phyloP scores from a whole-genome alignment of 1,139 yeast species.

The Magnusiomyces fungicola region DNA sequence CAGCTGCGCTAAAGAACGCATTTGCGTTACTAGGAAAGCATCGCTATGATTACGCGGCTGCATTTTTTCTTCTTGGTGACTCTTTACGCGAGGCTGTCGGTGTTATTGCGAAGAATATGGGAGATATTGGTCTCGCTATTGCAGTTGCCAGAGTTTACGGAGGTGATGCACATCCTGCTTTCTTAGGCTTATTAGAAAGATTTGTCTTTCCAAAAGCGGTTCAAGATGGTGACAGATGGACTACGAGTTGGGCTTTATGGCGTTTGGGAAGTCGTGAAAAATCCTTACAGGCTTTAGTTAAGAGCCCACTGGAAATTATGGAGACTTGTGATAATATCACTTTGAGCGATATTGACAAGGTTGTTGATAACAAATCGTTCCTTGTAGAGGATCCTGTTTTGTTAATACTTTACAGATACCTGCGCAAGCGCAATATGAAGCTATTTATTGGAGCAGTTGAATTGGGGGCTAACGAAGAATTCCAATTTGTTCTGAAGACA shows the following conservation, averaged over 20 bases:
- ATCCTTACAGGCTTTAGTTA: slow-evolving; percentile 22
- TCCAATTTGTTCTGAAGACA: slow-evolving; percentile 52
- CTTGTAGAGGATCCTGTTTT: slow-evolving; percentile 79
- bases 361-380: slow-evolving; percentile 39
- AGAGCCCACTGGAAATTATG: slow-evolving; percentile 13
- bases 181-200: slow-evolving; percentile 45
- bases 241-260: slow-evolving; percentile 77
- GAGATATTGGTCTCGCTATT: slow-evolving; percentile 66
- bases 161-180: slow-evolving; percentile 45
- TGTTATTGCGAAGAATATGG: slow-evolving; percentile 58
- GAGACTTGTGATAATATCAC: slow-evolving; percentile 7
- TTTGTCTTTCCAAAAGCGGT: slow-evolving; percentile 53
- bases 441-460: slow-evolving; percentile 33
- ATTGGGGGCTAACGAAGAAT: slow-evolving; percentile 37
- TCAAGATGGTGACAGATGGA: slow-evolving; percentile 69
- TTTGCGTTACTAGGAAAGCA: slow-evolving; percentile 85
- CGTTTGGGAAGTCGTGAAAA: slow-evolving; percentile 33
- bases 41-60: slow-evolving; percentile 79
- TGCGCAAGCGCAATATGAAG: slow-evolving; percentile 46
- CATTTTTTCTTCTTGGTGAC: slow-evolving; percentile 78
- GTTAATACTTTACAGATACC: slow-evolving; percentile 53
- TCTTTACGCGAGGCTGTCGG: slow-evolving; percentile 68
- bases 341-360: slow-evolving; percentile 18
- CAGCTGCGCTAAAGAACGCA: slow-evolving; percentile 90
- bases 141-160: slow-evolving; percentile 74